Conservation (phyloP, 2,329 filamentous ascomycete species). For the Byssoonygena ceratinophila region DNA sequence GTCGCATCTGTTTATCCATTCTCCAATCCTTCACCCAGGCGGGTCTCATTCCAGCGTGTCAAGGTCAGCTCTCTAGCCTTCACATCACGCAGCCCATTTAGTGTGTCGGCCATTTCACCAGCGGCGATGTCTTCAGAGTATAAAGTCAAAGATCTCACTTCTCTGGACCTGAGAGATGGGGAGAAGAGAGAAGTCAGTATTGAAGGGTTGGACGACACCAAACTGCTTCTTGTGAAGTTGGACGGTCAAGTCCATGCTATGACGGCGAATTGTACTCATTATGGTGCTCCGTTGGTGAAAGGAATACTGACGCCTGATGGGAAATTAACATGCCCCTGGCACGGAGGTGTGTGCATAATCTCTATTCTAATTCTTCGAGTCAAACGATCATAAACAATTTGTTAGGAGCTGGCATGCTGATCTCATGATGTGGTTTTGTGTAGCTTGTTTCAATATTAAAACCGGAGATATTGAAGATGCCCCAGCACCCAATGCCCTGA, state of each 20-base stretch:
- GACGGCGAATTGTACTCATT: slow-evolving; percentile 77
- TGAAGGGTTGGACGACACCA: slow-evolving; percentile 74
- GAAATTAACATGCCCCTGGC: slow-evolving; percentile 87
- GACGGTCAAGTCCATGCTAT: slow-evolving; percentile 67
- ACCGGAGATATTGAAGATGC: slow-evolving; percentile 94
- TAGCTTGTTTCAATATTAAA: slow-evolving; percentile 82
- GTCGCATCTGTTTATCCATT: not conserved
- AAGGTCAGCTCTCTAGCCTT: slow-evolving; percentile 5
- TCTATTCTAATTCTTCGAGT: slow-evolving; percentile 12
- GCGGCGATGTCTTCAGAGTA: slow-evolving; percentile 33
- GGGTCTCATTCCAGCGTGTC: not conserved
- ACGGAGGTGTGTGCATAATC: slow-evolving; percentile 59
- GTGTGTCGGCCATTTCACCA: slow-evolving; percentile 10
- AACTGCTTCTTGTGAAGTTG: slow-evolving; percentile 74
- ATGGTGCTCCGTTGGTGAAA: slow-evolving; percentile 78
- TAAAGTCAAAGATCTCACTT: slow-evolving; percentile 62
- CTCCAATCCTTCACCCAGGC: not conserved
- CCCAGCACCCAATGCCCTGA: slow-evolving; percentile 75
- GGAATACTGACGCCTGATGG: slow-evolving; percentile 75
- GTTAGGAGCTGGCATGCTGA: not conserved
- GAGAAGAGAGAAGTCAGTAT: slow-evolving; percentile 85
- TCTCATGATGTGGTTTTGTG: not conserved
- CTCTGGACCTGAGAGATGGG: slow-evolving; percentile 62
- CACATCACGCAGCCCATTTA: slow-evolving; percentile 11
- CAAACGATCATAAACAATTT: not conserved